Percentiles rank a stretch among this genome's conserved stretches.
phyloP scores from a whole-genome alignment of 257 asterid genomes.

The Gentiana dahurica region DNA sequence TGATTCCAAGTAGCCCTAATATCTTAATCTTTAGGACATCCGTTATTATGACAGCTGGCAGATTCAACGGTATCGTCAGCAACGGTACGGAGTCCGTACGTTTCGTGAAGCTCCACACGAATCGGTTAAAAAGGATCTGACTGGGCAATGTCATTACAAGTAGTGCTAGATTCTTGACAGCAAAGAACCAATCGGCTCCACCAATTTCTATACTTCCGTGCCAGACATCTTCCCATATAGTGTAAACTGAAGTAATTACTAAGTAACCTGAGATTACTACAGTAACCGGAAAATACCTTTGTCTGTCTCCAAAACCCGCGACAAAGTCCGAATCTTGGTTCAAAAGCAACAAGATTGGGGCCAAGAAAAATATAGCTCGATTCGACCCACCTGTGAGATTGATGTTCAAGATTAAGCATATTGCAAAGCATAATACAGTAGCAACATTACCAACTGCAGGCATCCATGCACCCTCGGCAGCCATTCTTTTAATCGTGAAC shows the following conservation, averaged over 20 bases:
- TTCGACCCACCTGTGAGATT: slow-evolving; percentile 90
- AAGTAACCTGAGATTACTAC: slow-evolving; percentile 61
- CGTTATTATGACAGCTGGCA: slow-evolving; percentile 66
- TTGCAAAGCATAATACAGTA: slow-evolving; percentile 77
- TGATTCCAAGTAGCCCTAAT: slow-evolving; percentile 84
- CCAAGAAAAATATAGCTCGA: slow-evolving; percentile 88
- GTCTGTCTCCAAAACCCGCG: slow-evolving; percentile 95
- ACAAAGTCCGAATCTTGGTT: slow-evolving; percentile 93
- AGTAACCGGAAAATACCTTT: slow-evolving; percentile 91
- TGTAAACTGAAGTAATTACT: slow-evolving; percentile 52
- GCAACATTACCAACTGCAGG: slow-evolving; percentile 99
- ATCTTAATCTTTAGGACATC: slow-evolving; percentile 73
- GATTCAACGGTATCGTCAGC: slow-evolving; percentile 72
- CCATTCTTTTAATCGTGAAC: slow-evolving; percentile 69
- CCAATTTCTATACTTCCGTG: slow-evolving; percentile 73
- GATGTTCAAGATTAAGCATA: slow-evolving; percentile 80
- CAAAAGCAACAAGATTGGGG: slow-evolving; percentile 77
- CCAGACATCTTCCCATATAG: slow-evolving; percentile 92
- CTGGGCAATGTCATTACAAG: slow-evolving; percentile 80
- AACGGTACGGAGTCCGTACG: slow-evolving; percentile 53
- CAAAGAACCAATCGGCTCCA: slow-evolving; percentile 85
- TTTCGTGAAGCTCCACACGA: slow-evolving; percentile 87
- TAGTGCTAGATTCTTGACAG: slow-evolving; percentile 80
- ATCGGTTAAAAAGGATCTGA: slow-evolving; percentile 82
- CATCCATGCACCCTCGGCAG: slow-evolving; percentile 99